Percentiles rank a stretch among this genome's conserved stretches.
These are phyloP conservation scores for Penicillium paradoxum DNA, from an alignment of 495 filamentous ascomycete genomes.

Conservation along the genomic window DNA sequence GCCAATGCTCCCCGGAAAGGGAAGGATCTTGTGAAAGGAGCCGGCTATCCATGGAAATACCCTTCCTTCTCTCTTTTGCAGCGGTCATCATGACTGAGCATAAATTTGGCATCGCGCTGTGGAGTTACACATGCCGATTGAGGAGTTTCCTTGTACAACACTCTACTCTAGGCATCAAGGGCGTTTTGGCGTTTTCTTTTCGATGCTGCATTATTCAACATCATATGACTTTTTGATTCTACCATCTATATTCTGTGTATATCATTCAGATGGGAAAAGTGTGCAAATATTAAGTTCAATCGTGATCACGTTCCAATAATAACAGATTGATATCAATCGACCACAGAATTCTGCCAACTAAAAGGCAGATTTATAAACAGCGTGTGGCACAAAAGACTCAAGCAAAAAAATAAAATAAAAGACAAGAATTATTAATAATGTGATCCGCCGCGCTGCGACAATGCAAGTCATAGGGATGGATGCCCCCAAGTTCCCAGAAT, in stretches of 20 bases:
- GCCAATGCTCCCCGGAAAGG: neutral
- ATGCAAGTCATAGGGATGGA: slow-evolving; percentile 9
- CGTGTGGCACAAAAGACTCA: neutral
- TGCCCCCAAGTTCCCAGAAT: slow-evolving; percentile 3
- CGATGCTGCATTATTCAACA: neutral
- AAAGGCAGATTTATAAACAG: neutral
- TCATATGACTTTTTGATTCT: neutral
- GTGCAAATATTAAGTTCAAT: slow-evolving; percentile 10
- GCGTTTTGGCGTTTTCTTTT: slow-evolving; percentile 21
- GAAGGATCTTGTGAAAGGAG: neutral
- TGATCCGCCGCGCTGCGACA: slow-evolving; percentile 5
- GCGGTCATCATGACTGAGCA: neutral
- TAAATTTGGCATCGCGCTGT: slow-evolving; percentile 2
- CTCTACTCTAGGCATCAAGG: slow-evolving; percentile 36
- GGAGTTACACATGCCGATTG: slow-evolving; percentile 16
- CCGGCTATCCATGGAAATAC: no score
- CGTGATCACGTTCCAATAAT: slow-evolving; percentile 8
- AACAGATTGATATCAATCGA: neutral
- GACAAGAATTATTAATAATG: slow-evolving; percentile 6
- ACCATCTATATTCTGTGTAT: slow-evolving; percentile 11
- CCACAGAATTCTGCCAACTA: neutral
- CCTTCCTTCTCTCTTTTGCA: neutral
- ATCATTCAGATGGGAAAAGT: slow-evolving; percentile 1
- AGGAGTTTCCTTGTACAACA: slow-evolving; percentile 28
- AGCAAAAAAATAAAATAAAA: neutral